Evolutionary conservation across 257 asterid species (phyloP), one percentile per base, ranked within the genome.

Genomic region (Fraxinus anomala): DNA sequence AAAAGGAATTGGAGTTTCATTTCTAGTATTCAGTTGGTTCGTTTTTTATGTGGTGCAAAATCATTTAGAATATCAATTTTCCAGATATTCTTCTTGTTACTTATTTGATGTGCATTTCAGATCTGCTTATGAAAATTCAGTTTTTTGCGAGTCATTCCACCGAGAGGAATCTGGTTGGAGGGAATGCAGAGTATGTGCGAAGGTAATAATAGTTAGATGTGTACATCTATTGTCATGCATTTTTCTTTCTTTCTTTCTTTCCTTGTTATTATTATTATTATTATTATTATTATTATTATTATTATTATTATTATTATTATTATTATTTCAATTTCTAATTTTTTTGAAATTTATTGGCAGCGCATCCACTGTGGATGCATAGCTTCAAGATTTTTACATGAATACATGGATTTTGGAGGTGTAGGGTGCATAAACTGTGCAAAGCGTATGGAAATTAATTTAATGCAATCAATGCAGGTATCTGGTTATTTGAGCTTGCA

Each of bases 361-460:
- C 86, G 74, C 40, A 77, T 96, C 79, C 99, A 96, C 80, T 93
- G 98, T 82, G 99, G 99, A 23, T 96, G 99, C 77, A 80, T 92
- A 70, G 97, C 97, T 76, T 96, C 99, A 59, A 92, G 81, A 76
- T 70, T 81, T 85, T 87, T 92, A 80, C 86, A 83, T 10, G 97
- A 93, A 40, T 88, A 72, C 92, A 80, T 96, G 97, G 99, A 96
- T 85, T 82, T 82, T 33, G 98, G 99, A 37, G 99, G 99, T 42
- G 82, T 96, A 70, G 87, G 86, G 16, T 96, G 99, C 83, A 76
- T 77, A 75, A 88, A 83, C 79, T 96, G 99, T 76, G 80, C 88
- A 67, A 90, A 87, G 81, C 89, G 73, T 72, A 79, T 89, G 87
- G 96, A 89, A 75, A 82, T 87, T 77, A 90, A 76, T 63, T 74